These are phyloP conservation scores for Penicillium sp. DNA, from an alignment of 2,329 filamentous ascomycete genomes.

Conservation along the genomic window DNA sequence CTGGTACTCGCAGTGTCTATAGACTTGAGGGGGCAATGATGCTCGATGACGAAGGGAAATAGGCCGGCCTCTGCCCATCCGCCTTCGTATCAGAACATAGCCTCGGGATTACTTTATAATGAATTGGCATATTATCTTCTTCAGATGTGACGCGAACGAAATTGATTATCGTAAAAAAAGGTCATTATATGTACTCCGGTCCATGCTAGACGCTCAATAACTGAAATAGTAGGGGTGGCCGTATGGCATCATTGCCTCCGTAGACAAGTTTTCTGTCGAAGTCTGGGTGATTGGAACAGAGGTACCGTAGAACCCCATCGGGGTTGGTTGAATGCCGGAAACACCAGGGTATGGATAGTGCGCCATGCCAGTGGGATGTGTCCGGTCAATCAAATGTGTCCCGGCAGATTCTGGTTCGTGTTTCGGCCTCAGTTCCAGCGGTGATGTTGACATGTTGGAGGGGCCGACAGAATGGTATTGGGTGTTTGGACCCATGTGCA, in stretches of 20 bases:
- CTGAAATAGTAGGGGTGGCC: constrained; percentile 28
- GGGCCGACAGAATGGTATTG: constrained; percentile 8
- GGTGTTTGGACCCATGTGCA: constrained; percentile 3
- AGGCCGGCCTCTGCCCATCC: not conserved
- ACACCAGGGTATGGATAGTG: constrained; percentile 11
- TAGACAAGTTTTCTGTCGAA: constrained; percentile 7
- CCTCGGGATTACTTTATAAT: not conserved
- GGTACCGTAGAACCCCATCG: constrained; percentile 10
- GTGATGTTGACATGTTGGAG: constrained; percentile 2
- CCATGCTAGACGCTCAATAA: constrained; percentile 13
- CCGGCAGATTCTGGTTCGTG: constrained; percentile 8
- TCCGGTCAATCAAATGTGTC: not conserved
- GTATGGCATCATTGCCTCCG: constrained; percentile 17
- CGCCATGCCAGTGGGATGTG: not conserved
- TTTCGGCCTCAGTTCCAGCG: constrained; percentile 18
- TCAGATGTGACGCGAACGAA: constrained; percentile 1
- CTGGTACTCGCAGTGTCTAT: constrained; percentile 33
- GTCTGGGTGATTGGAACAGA: constrained; percentile 3
- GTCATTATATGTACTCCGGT: not conserved
- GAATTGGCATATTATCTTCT: not conserved
- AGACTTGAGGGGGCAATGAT: not conserved
- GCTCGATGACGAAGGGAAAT: not conserved
- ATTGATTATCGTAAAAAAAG: constrained; percentile 11
- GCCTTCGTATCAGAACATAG: not conserved
- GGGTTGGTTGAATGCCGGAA: constrained; percentile 8